Percentiles rank a stretch among this genome's conserved stretches.
These are phyloP conservation scores for Pseudozyma pruni DNA, from an alignment of 1,284 basidiomycete genomes.

Conservation along the genomic window DNA sequence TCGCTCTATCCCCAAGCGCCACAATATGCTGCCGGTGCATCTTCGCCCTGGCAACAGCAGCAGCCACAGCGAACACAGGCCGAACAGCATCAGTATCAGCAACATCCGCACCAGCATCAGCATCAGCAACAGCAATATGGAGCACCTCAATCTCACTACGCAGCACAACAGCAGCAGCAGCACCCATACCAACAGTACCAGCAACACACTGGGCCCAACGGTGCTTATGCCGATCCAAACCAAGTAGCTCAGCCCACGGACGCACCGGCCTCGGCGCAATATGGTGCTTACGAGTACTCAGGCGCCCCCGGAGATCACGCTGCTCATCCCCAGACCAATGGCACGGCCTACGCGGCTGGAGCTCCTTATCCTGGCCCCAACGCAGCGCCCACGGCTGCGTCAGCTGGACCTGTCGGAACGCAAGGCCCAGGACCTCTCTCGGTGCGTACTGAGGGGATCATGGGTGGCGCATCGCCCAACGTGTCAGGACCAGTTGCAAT, in stretches of 20 bases:
- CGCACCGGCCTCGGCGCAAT: slow-evolving; percentile 9
- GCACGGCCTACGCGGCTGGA: slow-evolving; percentile 3
- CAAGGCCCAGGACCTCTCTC: slow-evolving; percentile 17
- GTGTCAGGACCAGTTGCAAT: slow-evolving; percentile 3
- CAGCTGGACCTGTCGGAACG: slow-evolving; percentile 1
- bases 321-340: slow-evolving; percentile 11
- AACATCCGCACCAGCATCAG: slow-evolving; percentile 18
- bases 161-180: background rate
- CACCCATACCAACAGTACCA: background rate
- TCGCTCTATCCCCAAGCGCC: slow-evolving; percentile 23
- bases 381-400: background rate
- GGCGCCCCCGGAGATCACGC: slow-evolving; percentile 2
- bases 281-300: slow-evolving; percentile 16
- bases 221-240: slow-evolving; percentile 14
- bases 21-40: slow-evolving; percentile 8
- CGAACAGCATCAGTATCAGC: slow-evolving; percentile 11
- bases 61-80: slow-evolving; percentile 10
- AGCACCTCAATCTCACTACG: slow-evolving; percentile 9
- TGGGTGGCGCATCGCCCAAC: slow-evolving; percentile 1
- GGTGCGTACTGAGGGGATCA: slow-evolving; percentile 30
- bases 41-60: slow-evolving; percentile 20
- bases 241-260: slow-evolving; percentile 6
- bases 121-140: slow-evolving; percentile 18
- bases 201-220: slow-evolving; percentile 5
- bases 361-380: slow-evolving; percentile 4